Conservation (phyloP, 83 land plant species). For the Thuja plicata region DNA sequence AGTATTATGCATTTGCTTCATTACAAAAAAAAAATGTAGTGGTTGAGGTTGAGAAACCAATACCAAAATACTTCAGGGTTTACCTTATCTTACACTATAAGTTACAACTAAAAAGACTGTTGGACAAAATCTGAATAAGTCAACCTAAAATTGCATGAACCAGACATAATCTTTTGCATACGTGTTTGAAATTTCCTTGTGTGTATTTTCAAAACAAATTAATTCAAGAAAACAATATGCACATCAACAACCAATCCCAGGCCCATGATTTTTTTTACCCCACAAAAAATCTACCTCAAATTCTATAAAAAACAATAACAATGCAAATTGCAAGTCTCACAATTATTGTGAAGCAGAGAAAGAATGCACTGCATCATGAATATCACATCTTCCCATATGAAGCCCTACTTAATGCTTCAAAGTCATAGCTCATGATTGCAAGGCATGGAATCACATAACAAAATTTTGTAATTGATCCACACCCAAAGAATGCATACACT, state of each 20-base stretch:
- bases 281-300: neutral
- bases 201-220: neutral
- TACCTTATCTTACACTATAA: neutral
- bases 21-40: neutral
- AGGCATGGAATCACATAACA: neutral
- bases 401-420: neutral
- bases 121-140: neutral
- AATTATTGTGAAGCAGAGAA: neutral
- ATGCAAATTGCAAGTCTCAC: neutral
- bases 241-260: neutral
- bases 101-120: neutral
- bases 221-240: neutral
- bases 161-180: neutral
- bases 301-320: neutral
- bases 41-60: neutral
- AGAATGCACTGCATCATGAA: neutral
- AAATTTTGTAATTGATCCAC: neutral
- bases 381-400: neutral
- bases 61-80: neutral
- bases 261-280: neutral
- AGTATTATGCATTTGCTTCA: neutral
- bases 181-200: neutral
- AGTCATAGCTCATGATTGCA: neutral
- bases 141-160: neutral
- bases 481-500: neutral